Evolutionary conservation across 805 yeast genomes (phyloP).

Genomic region (Saccharomycopsis microspora): DNA sequence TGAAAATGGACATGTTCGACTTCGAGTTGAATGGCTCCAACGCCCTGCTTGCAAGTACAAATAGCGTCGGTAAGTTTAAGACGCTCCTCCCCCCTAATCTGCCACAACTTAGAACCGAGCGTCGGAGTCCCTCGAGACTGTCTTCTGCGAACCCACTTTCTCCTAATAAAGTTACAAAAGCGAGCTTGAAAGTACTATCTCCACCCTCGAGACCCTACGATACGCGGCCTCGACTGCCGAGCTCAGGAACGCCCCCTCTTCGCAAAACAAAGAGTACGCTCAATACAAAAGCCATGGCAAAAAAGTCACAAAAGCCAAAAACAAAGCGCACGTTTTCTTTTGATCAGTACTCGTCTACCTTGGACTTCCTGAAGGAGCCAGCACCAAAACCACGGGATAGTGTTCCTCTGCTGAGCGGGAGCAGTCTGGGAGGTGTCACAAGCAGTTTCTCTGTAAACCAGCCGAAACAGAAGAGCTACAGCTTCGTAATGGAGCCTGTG

Average conservation of each 20-base stretch:
- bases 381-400: too few species aligned
- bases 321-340: conserved; percentile 14
- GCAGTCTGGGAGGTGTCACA: too few species aligned
- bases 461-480: conserved; percentile 2
- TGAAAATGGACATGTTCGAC: conserved; percentile 8
- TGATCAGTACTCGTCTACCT: conserved; percentile 15
- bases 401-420: too few species aligned
- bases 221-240: not conserved
- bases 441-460: not conserved
- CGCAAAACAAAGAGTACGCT: conserved; percentile 9
- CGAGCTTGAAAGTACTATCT: conserved; percentile 6
- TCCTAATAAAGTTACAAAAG: not conserved
- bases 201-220: conserved; percentile 5
- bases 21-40: conserved; percentile 6
- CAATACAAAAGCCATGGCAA: conserved; percentile 4
- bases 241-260: not conserved
- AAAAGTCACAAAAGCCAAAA: conserved; percentile 1
- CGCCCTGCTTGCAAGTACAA: not conserved
- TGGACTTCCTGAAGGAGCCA: conserved; percentile 11
- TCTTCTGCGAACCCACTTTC: not conserved
- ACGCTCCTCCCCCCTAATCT: conserved; percentile 14
- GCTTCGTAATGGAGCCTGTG: conserved; percentile 9
- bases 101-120: conserved; percentile 4
- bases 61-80: conserved; percentile 11
- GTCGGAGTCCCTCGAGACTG: not conserved